Base-by-base conservation (phyloP, 2,329 filamentous ascomycete species). In the Colletotrichum theobromicola region DNA sequence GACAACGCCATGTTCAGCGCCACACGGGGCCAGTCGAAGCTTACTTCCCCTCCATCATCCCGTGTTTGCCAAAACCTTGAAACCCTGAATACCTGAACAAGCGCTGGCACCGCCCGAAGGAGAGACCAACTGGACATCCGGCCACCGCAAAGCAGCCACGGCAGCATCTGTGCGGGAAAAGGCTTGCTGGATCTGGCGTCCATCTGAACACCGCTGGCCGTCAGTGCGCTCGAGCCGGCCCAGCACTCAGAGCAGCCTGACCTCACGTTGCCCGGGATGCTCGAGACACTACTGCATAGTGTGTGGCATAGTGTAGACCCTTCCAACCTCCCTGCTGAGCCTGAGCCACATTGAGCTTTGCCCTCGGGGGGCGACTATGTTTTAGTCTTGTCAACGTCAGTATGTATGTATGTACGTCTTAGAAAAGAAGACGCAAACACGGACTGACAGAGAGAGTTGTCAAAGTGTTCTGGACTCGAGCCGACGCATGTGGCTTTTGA, bases 91-190 rank as follows among this genome's bases (percentile, higher is more conserved):
- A 50, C 28, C 67, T 60, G 37, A 53, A 61, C 42, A 65, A n/a
- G 67, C 67, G 61, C 70, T 64, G 70, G 26, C 30, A 21, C 26
- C 16, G 66, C 63, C 57, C 13, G 15, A 28, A 63, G 57, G 28
- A 57, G 57, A 64, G 63, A 42, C 42, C 34, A 72, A 32, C 42
- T 69, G 46, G 65, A 72, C 66, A 65, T 57, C 13, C 58, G 24
- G 65, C 32, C 71, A 60, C 67, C 24, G n/a, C 42, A 50, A 50
- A 50, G 42, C 42, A 35, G 55, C 46, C 42, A 13, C 46, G n/a
- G 21, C 42, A 24, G 42, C 32, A 72, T 68, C 70, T 72, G 70
- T 68, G 70, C 70, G 64, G 57, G 69, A 60, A 66, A 58, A 50
- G 62, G 50, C 35, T 65, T 26, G 12, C 16, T 46, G 35, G 64